Base-by-base conservation (phyloP, 352 stramenopile species). In the Peronospora tabacina region DNA sequence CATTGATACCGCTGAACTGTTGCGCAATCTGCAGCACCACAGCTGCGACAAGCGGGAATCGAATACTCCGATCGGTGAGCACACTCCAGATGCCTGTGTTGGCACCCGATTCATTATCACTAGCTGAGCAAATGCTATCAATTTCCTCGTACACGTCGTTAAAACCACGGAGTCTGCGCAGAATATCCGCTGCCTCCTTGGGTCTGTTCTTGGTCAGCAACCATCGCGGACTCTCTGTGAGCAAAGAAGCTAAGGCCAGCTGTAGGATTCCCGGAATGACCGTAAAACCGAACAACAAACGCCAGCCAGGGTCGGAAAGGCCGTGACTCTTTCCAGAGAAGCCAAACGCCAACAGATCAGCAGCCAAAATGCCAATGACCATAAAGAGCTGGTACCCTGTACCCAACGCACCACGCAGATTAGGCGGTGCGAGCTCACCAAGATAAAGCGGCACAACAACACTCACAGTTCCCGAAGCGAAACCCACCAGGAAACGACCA, bases 141-240 rank as follows among this genome's bases (percentile, higher is more conserved):
- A 87, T 85, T 53, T 87, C 76, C 49, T 87, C 76, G 49, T 87
- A 85, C 35, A 87, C 76, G 57, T 87, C 76, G 33, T 77, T 84
- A 2, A 72, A 77, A n/a, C 74, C 76, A 50, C 76, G 74, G 29
- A 87, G 49, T 13, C 72, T 61, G 17, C 76, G 71, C 46, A 87
- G 36, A 43, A 87, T 84, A 47, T 87, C 74, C 15, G 71, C 76
- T 0, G 76, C 76, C 46, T 87, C 76, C 52, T 87, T 87, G 24
- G 74, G 76, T 7, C 58, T 64, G 54, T 87, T 85, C 62, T 87
- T 81, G 15, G 71, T 85, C 38, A 87, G 51, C 36, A 87, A 36
- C 76, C 76, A 87, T 49, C 76, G 76, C 32, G 76, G 76, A 60
- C 64, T 80, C 54, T 87, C 76, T 0, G 74, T 84, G 16, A 87